Conservation (phyloP, 371 early-diverging fungal genomes). For the Thermomucor indicae-seudaticae region DNA sequence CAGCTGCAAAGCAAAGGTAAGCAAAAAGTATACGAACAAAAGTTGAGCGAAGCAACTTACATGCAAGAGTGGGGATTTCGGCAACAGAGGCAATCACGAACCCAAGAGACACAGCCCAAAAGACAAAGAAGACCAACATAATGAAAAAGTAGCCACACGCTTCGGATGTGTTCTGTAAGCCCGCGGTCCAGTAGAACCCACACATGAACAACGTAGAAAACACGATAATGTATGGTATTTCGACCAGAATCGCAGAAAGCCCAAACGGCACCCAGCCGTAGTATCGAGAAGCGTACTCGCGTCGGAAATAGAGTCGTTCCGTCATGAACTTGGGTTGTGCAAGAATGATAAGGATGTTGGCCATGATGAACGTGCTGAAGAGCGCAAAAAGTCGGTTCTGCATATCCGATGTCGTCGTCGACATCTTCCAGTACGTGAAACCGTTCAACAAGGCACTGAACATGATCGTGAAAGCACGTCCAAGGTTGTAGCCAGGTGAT, state of each 20-base stretch:
- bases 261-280: slow-evolving; percentile 71
- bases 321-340: slow-evolving; percentile 68
- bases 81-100: slow-evolving; percentile 43
- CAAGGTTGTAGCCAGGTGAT: slow-evolving; percentile 54
- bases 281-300: slow-evolving; percentile 67
- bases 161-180: slow-evolving; percentile 44
- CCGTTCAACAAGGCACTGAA: slow-evolving; percentile 43
- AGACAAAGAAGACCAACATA: slow-evolving; percentile 51
- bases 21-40: neutral
- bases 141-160: slow-evolving; percentile 61
- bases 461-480: slow-evolving; percentile 39
- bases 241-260: slow-evolving; percentile 50
- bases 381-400: slow-evolving; percentile 64
- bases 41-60: neutral
- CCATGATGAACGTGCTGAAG: slow-evolving; percentile 60
- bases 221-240: slow-evolving; percentile 58
- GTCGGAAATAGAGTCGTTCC: slow-evolving; percentile 64
- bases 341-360: slow-evolving; percentile 59
- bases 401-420: slow-evolving; percentile 43
- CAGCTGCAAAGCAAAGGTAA: slow-evolving; percentile 16
- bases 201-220: slow-evolving; percentile 54
- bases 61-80: slow-evolving; percentile 56
- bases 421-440: slow-evolving; percentile 54
- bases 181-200: slow-evolving; percentile 68
- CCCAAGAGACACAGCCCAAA: slow-evolving; percentile 68